These are phyloP conservation scores for Rhodotorula sphaerocarpa DNA, from an alignment of 768 basidiomycete genomes.

Conservation along the genomic window DNA sequence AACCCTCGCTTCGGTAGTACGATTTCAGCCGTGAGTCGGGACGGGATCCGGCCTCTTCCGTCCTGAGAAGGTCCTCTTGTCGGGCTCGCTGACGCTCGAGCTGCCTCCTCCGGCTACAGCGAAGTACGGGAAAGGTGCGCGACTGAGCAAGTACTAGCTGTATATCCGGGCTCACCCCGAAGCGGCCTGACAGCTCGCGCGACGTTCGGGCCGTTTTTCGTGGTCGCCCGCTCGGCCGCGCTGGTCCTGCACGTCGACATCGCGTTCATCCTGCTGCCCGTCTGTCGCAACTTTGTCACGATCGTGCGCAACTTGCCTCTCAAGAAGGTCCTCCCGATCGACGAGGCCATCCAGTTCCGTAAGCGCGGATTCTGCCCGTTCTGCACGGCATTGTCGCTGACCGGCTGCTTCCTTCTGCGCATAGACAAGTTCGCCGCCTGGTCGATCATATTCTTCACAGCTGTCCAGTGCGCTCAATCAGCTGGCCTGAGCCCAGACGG, in stretches of 20 bases:
- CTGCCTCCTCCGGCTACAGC: no score
- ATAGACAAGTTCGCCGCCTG: constrained; percentile 72
- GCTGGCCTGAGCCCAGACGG: no score
- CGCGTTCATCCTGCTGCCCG: constrained; percentile 84
- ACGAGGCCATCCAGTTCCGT: constrained; percentile 79
- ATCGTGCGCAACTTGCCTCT: constrained; percentile 75
- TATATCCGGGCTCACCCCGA: not conserved
- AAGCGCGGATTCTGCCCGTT: not conserved
- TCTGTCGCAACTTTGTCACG: constrained; percentile 92
- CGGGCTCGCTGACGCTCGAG: no score
- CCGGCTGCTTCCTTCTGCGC: no score
- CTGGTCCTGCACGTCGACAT: constrained; percentile 85
- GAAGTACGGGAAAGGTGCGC: no score
- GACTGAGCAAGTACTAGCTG: not conserved
- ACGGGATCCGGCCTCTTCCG: no score
- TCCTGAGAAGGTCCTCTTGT: no score
- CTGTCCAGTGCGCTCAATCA: constrained; percentile 57
- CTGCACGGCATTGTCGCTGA: not conserved
- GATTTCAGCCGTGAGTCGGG: constrained; percentile 30
- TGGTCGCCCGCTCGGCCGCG: constrained; percentile 77
- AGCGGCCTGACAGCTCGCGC: constrained; percentile 23
- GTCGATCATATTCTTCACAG: constrained; percentile 70
- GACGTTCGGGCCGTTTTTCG: constrained; percentile 66
- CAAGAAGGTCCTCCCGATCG: constrained; percentile 80
- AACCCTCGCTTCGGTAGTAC: constrained; percentile 27